phyloP scores from a whole-genome alignment of 768 basidiomycete genomes.

The Panellus pusillus region DNA sequence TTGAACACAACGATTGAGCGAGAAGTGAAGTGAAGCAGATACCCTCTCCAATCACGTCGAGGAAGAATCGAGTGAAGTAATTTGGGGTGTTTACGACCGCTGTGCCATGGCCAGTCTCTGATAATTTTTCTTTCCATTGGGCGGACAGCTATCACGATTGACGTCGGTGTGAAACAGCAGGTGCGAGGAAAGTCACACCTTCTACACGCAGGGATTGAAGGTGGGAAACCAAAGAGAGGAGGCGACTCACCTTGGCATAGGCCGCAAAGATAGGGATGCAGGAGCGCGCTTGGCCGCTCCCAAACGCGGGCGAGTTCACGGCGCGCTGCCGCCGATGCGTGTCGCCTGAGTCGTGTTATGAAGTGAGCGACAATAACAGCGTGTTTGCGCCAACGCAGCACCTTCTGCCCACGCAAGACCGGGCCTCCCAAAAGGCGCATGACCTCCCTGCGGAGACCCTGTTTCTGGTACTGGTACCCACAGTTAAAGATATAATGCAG shows the following conservation, averaged over 20 bases:
- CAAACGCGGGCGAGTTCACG: conserved; percentile 57
- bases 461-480: conserved; percentile 55
- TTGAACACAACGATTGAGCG: too few species aligned
- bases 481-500: conserved; percentile 40
- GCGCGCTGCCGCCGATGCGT: conserved; percentile 55
- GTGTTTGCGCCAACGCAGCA: too few species aligned
- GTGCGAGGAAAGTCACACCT: not conserved
- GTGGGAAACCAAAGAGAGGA: conserved; percentile 23
- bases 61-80: conserved; percentile 50
- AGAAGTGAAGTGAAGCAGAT: not conserved
- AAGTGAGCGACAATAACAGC: too few species aligned
- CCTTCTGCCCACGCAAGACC: conserved; percentile 48
- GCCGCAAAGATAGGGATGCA: conserved; percentile 50
- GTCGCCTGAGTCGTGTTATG: conserved; percentile 28
- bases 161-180: not conserved
- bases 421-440: conserved; percentile 50
- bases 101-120: conserved; percentile 39
- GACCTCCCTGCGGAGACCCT: conserved; percentile 50
- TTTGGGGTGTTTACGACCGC: conserved; percentile 48
- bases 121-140: conserved; percentile 54
- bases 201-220: not conserved
- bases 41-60: conserved; percentile 56
- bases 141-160: conserved; percentile 38
- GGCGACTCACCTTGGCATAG: conserved; percentile 40
- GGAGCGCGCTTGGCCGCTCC: conserved; percentile 49